phyloP scores from a whole-genome alignment of 768 basidiomycete genomes.

The Phanerochaete carnosa region DNA sequence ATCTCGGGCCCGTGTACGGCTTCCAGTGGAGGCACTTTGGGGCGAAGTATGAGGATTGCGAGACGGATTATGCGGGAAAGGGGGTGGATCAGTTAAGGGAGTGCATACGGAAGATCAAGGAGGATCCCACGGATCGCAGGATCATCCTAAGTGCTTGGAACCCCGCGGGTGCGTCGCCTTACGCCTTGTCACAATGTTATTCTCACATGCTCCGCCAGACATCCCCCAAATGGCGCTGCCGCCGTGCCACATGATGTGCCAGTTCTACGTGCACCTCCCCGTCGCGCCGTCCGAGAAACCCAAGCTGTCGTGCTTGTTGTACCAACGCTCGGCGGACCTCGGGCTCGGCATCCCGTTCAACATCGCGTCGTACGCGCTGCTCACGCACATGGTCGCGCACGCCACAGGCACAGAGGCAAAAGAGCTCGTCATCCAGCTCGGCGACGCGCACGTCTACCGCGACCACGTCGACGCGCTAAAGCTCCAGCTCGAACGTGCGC shows the following conservation, averaged over 20 bases:
- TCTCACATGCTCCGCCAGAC: slow-evolving; percentile 45
- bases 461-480: slow-evolving; percentile 90
- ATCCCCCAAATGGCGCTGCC: slow-evolving; percentile 94
- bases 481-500: slow-evolving; percentile 74
- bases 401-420: slow-evolving; percentile 83
- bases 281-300: slow-evolving; percentile 50
- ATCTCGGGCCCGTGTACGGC: slow-evolving; percentile 95
- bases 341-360: slow-evolving; percentile 99
- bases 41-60: slow-evolving; percentile 73
- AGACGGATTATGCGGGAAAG: slow-evolving; percentile 71
- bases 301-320: slow-evolving; percentile 92
- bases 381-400: slow-evolving; percentile 97
- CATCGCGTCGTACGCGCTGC: slow-evolving; percentile 95
- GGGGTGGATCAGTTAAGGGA: slow-evolving; percentile 92
- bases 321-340: slow-evolving; percentile 94
- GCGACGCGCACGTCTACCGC: slow-evolving; percentile 94
- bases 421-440: slow-evolving; percentile 93
- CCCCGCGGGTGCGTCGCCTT: slow-evolving; percentile 71
- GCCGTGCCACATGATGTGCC: slow-evolving; percentile 98
- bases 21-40: slow-evolving; percentile 98
- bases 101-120: slow-evolving; percentile 87
- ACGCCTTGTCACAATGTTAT: background rate
- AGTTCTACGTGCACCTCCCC: slow-evolving; percentile 96
- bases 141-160: slow-evolving; percentile 99
- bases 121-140: slow-evolving; percentile 88